Conservation (phyloP, 441 rosid genomes). For the Syzygium malaccense region DNA sequence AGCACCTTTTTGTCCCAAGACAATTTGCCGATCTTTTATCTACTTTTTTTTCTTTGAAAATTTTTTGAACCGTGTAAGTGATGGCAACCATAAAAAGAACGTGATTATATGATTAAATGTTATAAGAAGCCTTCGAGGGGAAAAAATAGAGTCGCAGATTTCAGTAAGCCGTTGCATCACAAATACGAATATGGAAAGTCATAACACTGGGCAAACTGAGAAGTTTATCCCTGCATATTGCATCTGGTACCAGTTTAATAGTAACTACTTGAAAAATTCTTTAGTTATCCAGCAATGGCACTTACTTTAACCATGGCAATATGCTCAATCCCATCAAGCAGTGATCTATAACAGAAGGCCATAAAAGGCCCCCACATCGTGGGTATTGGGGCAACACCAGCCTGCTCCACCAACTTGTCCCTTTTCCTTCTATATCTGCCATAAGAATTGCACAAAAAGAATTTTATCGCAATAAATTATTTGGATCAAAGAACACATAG, state of each 20-base stretch:
- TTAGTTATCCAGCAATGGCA: neutral
- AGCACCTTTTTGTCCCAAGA: neutral
- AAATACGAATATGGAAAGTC: neutral
- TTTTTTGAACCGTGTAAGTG: neutral
- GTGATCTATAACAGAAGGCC: conserved; percentile 52
- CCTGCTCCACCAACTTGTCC: conserved; percentile 48
- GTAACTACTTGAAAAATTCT: neutral
- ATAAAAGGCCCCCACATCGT: conserved; percentile 66
- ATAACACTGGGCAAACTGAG: neutral
- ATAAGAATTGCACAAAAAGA: neutral
- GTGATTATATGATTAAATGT: neutral
- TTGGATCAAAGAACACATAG: neutral
- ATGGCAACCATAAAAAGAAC: neutral
- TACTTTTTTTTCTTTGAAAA: neutral
- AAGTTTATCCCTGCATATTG: neutral
- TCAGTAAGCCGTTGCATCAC: neutral
- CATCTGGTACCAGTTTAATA: neutral
- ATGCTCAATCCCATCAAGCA: conserved; percentile 66
- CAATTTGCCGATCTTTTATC: neutral
- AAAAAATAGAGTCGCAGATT: neutral
- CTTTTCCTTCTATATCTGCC: conserved; percentile 56
- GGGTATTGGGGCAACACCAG: conserved; percentile 47
- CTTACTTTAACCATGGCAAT: conserved; percentile 73
- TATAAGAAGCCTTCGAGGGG: neutral
- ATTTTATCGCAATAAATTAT: neutral